Conservation (phyloP, 2,329 filamentous ascomycete genomes). For the Colletotrichum siamense region DNA sequence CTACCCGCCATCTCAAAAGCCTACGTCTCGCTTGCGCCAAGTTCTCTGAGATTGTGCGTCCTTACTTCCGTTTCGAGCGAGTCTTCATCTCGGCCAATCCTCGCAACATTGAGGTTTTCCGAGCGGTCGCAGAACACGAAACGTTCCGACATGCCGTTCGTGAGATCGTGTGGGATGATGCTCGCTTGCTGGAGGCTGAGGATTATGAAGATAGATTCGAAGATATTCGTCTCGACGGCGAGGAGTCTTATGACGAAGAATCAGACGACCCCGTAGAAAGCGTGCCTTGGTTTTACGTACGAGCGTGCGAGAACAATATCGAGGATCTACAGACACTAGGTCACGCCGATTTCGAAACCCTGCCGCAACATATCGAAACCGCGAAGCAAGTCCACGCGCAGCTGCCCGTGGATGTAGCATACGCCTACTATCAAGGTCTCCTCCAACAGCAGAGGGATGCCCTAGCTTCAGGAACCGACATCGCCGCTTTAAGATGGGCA, state of each 20-base stretch:
- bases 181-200: not conserved
- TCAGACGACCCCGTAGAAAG: not conserved
- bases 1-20: not conserved
- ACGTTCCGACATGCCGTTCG: constrained; percentile 31
- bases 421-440: not conserved
- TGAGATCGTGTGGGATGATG: constrained; percentile 47
- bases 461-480: constrained; percentile 28
- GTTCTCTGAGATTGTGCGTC: not conserved
- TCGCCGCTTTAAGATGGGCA: constrained; percentile 34
- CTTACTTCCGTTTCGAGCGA: constrained; percentile 20
- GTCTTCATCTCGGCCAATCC: constrained; percentile 46
- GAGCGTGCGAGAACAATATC: not conserved
- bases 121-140: constrained; percentile 39
- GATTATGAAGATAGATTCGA: not conserved
- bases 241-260: not conserved
- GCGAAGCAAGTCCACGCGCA: not conserved
- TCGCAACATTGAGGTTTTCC: constrained; percentile 40
- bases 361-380: not conserved
- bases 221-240: not conserved
- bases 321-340: not conserved
- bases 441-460: not conserved
- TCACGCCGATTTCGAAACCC: not conserved
- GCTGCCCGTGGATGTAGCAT: not conserved
- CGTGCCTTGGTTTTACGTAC: not conserved
- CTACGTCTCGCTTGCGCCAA: not conserved